phyloP scores from a whole-genome alignment of 108 stramenopile species.

The Cyclotella atomus region DNA sequence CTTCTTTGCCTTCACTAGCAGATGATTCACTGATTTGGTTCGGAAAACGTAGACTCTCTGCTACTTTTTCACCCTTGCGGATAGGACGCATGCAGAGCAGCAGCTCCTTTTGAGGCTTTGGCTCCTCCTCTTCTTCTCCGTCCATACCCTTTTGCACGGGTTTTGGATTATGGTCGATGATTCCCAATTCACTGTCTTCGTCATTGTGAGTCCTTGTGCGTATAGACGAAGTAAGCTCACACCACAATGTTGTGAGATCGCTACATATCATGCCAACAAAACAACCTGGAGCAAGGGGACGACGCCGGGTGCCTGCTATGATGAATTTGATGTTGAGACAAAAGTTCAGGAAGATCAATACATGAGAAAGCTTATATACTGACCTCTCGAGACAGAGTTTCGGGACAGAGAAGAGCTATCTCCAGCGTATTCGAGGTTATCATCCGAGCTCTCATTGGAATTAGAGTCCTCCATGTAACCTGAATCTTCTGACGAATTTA shows the following conservation, averaged over 20 bases:
- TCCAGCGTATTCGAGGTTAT: slow-evolving; percentile 47
- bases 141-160: neutral
- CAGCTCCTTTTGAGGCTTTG: too few relatives aligned
- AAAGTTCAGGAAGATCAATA: neutral
- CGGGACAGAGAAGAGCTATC: slow-evolving; percentile 14
- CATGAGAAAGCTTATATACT: slow-evolving; percentile 49
- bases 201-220: slow-evolving; percentile 56
- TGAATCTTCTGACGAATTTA: slow-evolving; percentile 74
- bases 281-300: slow-evolving; percentile 76
- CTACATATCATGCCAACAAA: slow-evolving; percentile 73
- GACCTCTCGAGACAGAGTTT: slow-evolving; percentile 15
- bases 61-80: slow-evolving; percentile 71
- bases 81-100: slow-evolving; percentile 84
- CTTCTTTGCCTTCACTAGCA: neutral
- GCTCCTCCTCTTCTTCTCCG: slow-evolving; percentile 15
- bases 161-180: slow-evolving; percentile 3
- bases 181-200: slow-evolving; percentile 39
- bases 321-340: neutral
- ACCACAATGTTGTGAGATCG: slow-evolving; percentile 85
- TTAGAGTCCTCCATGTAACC: slow-evolving; percentile 85
- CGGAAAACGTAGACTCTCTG: slow-evolving; percentile 56
- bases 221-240: slow-evolving; percentile 87
- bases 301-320: slow-evolving; percentile 39
- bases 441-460: slow-evolving; percentile 69
- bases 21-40: neutral